A percentile compares a stretch with the other conserved stretches of the same genome.
Evolutionary conservation across 2,329 filamentous ascomycete genomes (phyloP).

Genomic region (Alternaria gansuensis): DNA sequence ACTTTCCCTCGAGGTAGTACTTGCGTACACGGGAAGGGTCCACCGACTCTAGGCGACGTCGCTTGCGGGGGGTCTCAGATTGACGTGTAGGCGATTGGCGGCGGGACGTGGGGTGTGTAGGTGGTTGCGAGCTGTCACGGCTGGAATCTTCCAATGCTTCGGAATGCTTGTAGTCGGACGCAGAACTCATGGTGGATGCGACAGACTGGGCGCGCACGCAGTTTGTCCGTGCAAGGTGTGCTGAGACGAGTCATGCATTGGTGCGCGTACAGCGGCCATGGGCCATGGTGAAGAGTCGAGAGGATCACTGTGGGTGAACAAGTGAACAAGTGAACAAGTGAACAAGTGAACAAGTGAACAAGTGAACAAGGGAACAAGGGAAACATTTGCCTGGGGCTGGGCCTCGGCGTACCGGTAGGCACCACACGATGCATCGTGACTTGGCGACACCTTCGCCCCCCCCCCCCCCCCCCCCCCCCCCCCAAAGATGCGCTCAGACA

Average conservation of each 20-base stretch:
- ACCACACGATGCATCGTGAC: slow-evolving; percentile 28
- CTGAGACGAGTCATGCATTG: background rate
- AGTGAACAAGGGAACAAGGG: no score
- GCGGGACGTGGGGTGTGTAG: slow-evolving; percentile 18
- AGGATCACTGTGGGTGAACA: slow-evolving; percentile 4
- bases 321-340: no score
- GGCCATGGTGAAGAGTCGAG: slow-evolving; percentile 28
- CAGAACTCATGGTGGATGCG: slow-evolving; percentile 29
- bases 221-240: background rate
- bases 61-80: slow-evolving; percentile 35
- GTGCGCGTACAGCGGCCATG: slow-evolving; percentile 20
- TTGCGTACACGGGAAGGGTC: slow-evolving; percentile 29
- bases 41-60: slow-evolving; percentile 34
- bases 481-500: slow-evolving; percentile 47
- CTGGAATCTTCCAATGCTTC: slow-evolving; percentile 11
- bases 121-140: slow-evolving; percentile 8
- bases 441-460: slow-evolving; percentile 33
- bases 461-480: no score
- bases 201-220: background rate
- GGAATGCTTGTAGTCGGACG: slow-evolving; percentile 20
- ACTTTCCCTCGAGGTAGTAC: slow-evolving; percentile 51
- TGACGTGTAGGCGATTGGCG: slow-evolving; percentile 23
- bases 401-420: slow-evolving; percentile 14
- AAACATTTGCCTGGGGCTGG: slow-evolving; percentile 16
- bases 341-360: no score